Percentiles rank a stretch among this genome's conserved stretches.
These are phyloP conservation scores for Colletotrichum euphorbiae DNA, from an alignment of 2,329 filamentous ascomycete genomes.

Conservation along the genomic window DNA sequence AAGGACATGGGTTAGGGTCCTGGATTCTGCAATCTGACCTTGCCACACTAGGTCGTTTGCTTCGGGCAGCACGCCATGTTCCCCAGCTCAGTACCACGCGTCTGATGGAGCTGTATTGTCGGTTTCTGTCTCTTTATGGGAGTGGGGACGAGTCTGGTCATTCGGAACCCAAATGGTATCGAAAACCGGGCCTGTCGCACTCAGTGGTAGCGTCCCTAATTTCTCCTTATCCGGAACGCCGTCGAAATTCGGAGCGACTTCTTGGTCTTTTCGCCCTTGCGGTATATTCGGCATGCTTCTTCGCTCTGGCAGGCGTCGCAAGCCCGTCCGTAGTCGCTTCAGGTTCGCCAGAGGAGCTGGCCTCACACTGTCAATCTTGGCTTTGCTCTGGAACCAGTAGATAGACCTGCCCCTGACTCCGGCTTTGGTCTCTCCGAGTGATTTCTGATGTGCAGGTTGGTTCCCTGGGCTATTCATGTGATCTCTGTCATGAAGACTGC, in stretches of 20 bases:
- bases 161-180: not conserved
- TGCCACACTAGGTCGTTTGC: not conserved
- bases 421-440: not conserved
- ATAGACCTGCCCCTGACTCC: not conserved
- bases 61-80: not conserved
- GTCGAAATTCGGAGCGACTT: not conserved
- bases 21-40: not conserved
- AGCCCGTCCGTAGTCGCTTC: too few species aligned
- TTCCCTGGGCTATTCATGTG: not conserved
- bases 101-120: not conserved
- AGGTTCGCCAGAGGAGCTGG: not conserved
- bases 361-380: not conserved
- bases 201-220: not conserved
- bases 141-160: not conserved
- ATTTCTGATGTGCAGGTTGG: not conserved
- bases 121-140: not conserved
- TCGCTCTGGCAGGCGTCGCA: not conserved
- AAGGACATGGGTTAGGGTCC: not conserved
- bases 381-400: not conserved
- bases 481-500: not conserved
- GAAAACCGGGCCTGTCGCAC: not conserved
- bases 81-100: not conserved
- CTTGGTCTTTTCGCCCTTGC: not conserved
- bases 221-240: not conserved
- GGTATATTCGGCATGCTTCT: constrained; percentile 2